These are phyloP conservation scores for Schizophyllum commune DNA, from an alignment of 1,284 basidiomycete species.

Conservation along the genomic window DNA sequence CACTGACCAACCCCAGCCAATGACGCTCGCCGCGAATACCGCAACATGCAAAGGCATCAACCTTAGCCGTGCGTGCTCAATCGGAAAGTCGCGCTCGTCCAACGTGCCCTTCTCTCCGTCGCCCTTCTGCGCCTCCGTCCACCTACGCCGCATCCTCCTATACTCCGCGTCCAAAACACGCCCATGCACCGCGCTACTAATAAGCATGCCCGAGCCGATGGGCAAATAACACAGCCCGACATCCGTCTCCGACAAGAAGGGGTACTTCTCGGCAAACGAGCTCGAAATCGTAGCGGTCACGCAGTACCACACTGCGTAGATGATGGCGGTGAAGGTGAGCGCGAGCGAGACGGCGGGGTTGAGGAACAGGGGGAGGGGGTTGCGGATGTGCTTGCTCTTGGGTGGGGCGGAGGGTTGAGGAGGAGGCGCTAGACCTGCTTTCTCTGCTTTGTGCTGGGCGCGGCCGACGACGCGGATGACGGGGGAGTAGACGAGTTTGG, in stretches of 20 bases:
- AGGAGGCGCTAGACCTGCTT: no score
- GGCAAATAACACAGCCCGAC: constrained; percentile 67
- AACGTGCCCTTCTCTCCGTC: constrained; percentile 11
- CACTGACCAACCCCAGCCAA: constrained; percentile 65
- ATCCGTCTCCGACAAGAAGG: constrained; percentile 52
- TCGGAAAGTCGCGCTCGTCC: constrained; percentile 40
- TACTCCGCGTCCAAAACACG: constrained; percentile 53
- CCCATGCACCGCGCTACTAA: constrained; percentile 43
- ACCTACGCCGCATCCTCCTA: constrained; percentile 19
- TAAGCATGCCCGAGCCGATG: constrained; percentile 50
- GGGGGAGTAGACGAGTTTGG: constrained; percentile 41
- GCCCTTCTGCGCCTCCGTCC: constrained; percentile 5
- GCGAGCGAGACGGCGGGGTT: constrained; percentile 56
- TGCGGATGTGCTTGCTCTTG: constrained; percentile 32
- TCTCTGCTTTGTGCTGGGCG: constrained; percentile 18
- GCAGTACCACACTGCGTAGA: constrained; percentile 58
- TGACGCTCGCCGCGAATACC: constrained; percentile 33
- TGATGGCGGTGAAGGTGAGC: constrained; percentile 50
- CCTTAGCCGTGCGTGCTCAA: constrained; percentile 47
- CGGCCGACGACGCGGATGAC: constrained; percentile 48
- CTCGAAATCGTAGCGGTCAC: constrained; percentile 60
- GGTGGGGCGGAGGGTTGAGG: constrained; percentile 2
- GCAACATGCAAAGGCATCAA: constrained; percentile 34
- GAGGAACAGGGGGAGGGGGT: constrained; percentile 53
- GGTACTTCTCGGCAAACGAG: constrained; percentile 50